Evolutionary conservation across 495 filamentous ascomycete genomes (phyloP).

Genomic region (Amorphotheca resinae): DNA sequence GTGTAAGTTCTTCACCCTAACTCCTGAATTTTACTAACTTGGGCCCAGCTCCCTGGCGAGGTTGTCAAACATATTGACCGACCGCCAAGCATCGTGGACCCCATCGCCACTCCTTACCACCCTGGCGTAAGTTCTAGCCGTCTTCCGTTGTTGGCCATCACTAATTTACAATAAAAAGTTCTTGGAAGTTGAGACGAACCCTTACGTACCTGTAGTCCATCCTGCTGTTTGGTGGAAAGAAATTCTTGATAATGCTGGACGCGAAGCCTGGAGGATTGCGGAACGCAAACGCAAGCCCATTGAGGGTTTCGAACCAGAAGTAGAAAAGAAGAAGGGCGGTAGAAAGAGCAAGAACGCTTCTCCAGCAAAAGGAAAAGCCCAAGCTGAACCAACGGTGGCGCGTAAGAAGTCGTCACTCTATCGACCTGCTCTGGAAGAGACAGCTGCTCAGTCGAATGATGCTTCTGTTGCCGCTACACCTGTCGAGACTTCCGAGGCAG

Average conservation of each 20-base stretch:
- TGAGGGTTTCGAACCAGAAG: not conserved
- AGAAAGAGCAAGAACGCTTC: not conserved
- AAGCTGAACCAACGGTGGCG: not conserved
- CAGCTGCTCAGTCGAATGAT: not conserved
- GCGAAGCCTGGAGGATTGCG: not conserved
- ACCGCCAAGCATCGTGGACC: constrained; percentile 3
- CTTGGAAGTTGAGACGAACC: not conserved
- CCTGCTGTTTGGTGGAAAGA: not conserved
- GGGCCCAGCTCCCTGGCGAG: constrained; percentile 2
- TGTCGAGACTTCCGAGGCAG: not conserved
- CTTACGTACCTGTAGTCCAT: not conserved
- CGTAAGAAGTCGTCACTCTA: constrained; percentile 1
- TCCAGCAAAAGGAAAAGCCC: not conserved
- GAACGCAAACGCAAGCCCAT: not conserved
- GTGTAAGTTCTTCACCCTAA: constrained; percentile 5
- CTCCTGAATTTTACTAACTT: not conserved
- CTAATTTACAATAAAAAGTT: not conserved
- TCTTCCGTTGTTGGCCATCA: not conserved
- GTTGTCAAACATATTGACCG: constrained; percentile 1
- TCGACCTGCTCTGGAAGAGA: not conserved
- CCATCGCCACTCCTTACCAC: constrained; percentile 5
- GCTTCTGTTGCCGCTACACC: not conserved
- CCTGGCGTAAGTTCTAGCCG: constrained; percentile 3
- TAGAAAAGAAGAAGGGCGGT: not conserved
- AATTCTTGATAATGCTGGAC: not conserved